Evolutionary conservation across 192 early-diverging fungal genomes (phyloP), one percentile per base, ranked within the genome.

Genomic region (Allomyces macrogynus): DNA sequence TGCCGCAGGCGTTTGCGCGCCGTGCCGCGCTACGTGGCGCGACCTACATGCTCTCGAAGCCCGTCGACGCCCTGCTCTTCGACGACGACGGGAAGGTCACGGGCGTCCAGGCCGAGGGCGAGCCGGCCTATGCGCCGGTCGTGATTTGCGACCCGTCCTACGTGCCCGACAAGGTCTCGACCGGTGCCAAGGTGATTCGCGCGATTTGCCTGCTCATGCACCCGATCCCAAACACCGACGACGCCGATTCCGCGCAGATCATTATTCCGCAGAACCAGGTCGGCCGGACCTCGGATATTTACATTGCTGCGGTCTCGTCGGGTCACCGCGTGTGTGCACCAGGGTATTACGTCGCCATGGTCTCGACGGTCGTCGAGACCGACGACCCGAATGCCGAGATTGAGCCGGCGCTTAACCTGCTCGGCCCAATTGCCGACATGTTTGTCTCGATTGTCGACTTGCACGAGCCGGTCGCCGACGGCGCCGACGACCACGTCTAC

Each of bases 61-160:
- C 83, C 57, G 85, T 94, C 42, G 91, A 97, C 62, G 91, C 94
- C 73, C 81, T 99, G 62, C 79, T 96, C 62, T 84, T 84, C 61
- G 84, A 83, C 61, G 87, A 86, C 62, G 70, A 85, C 66, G 95
- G 95, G 65, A 82, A 82, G 69, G 86, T 93, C 71, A 78, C 80
- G 26, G 96, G 96, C 67, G 91, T 99, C 22, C 87, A 86, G 70
- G 88, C 87, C 11, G 96, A 88, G 65, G 85, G 80, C 20, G 87
- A 97, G 77, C 70, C 75, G 23, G 94, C 87, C 25, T 84, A 85
- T 60, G 85, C 87, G 61, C 86, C 88, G 73, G 76, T 82, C 64
- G 91, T 99, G 60, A 95, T 99, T 67, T 88, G 91, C 64, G 97
- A 99, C 74, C 97, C 97, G 64, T 89, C 89, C 20, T 99, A 99